Conservation (phyloP, 1,284 basidiomycete species). For the Ustilago crameri region DNA sequence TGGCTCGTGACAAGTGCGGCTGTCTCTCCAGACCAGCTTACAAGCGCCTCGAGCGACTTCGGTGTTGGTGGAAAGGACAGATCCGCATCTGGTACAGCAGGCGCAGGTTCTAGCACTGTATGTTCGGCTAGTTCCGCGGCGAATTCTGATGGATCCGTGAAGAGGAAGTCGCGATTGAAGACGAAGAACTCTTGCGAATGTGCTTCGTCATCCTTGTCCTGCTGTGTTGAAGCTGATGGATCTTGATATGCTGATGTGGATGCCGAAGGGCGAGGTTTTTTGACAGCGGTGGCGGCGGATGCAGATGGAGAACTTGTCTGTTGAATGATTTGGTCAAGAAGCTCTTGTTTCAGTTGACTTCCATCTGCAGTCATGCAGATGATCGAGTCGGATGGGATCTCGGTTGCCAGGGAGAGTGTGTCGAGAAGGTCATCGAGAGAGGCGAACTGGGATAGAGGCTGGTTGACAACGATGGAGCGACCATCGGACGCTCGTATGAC, state of each 20-base stretch:
- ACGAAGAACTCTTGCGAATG: constrained; percentile 57
- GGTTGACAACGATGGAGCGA: constrained; percentile 56
- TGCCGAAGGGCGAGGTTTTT: constrained; percentile 6
- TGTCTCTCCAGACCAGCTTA: constrained; percentile 49
- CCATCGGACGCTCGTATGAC: constrained; percentile 64
- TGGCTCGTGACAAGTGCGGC: constrained; percentile 16
- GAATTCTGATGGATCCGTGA: constrained; percentile 54
- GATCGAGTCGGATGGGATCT: constrained; percentile 60
- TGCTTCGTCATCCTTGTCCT: constrained; percentile 3
- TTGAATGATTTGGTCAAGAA: constrained; percentile 50
- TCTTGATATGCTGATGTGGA: constrained; percentile 19
- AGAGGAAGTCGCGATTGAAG: constrained; percentile 65
- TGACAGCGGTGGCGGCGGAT: constrained; percentile 14
- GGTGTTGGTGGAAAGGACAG: constrained; percentile 53
- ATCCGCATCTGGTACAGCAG: constrained; percentile 32
- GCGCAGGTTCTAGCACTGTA: constrained; percentile 32
- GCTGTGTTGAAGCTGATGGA: background rate
- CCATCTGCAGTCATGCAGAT: constrained; percentile 66
- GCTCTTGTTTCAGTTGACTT: constrained; percentile 57
- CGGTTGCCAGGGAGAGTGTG: constrained; percentile 63
- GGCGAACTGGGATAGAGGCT: constrained; percentile 57
- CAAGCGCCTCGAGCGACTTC: constrained; percentile 48
- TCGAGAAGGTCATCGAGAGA: constrained; percentile 63
- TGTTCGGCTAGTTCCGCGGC: constrained; percentile 53
- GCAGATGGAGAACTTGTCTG: constrained; percentile 15